These are phyloP conservation scores for Rhododendron henanense DNA, from an alignment of 148 eudicot species.

Conservation along the genomic window DNA sequence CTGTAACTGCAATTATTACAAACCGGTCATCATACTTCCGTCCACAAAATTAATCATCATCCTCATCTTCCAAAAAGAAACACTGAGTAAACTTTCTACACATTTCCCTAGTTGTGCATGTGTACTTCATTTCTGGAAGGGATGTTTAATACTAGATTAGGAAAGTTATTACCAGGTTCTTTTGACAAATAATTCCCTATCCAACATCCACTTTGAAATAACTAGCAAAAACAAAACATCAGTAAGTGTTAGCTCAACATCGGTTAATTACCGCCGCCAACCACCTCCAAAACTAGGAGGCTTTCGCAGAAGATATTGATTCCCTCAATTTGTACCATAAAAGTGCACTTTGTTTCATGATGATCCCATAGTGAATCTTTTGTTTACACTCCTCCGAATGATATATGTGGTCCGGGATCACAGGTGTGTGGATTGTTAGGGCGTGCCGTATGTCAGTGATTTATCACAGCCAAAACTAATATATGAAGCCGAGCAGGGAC, in stretches of 20 bases:
- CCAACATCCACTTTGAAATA: neutral
- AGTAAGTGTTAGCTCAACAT: neutral
- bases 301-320: neutral
- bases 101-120: neutral
- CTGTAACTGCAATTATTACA: slow-evolving; percentile 15
- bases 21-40: neutral
- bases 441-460: neutral
- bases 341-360: neutral
- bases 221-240: neutral
- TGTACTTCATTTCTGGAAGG: neutral
- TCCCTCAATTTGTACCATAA: neutral
- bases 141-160: neutral
- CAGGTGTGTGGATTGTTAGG: neutral
- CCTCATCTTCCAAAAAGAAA: neutral
- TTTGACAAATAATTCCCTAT: neutral
- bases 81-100: neutral
- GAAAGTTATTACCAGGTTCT: neutral
- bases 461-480: neutral
- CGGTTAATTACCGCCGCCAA: neutral
- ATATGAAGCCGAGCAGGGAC: too few relatives aligned
- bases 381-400: neutral
- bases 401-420: neutral
- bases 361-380: neutral
- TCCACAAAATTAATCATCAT: neutral
- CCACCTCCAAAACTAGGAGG: neutral